Percentiles rank a stretch among this genome's conserved stretches.
These are phyloP conservation scores for Backusella westeae DNA, from an alignment of 192 early-diverging fungal genomes.

Conservation along the genomic window DNA sequence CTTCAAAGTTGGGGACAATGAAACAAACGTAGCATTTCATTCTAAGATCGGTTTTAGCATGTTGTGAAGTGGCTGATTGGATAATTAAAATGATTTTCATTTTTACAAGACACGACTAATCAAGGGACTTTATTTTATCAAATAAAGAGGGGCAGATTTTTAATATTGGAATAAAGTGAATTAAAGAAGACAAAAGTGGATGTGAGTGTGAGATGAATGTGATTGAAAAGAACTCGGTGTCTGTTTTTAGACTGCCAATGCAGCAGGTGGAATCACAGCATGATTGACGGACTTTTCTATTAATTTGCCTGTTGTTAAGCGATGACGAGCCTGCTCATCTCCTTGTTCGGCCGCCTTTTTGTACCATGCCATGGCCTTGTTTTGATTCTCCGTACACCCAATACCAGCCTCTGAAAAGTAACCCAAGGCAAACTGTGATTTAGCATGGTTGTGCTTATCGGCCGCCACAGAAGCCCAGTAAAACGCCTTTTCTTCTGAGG, in stretches of 20 bases:
- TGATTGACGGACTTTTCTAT: not conserved
- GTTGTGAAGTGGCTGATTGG: not conserved
- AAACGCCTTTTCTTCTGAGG: constrained; percentile 37
- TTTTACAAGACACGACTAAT: not conserved
- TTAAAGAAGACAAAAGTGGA: not conserved
- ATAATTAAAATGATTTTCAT: not conserved
- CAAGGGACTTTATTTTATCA: not conserved
- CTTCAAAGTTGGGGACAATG: not conserved
- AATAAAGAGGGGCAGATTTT: not conserved
- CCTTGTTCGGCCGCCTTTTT: constrained; percentile 62
- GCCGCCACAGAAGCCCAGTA: constrained; percentile 54
- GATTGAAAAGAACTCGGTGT: not conserved
- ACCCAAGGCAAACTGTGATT: constrained; percentile 58
- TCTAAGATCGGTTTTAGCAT: not conserved
- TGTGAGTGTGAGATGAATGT: not conserved
- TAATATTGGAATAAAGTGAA: not conserved
- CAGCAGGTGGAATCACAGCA: not conserved
- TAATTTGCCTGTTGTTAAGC: not conserved
- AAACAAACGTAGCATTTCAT: not conserved
- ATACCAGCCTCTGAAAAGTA: constrained; percentile 62
- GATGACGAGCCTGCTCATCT: constrained; percentile 45
- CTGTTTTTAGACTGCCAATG: not conserved
- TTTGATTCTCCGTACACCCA: constrained; percentile 46
- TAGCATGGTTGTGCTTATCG: constrained; percentile 44
- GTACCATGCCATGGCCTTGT: constrained; percentile 57